Evolutionary conservation across 2,329 filamentous ascomycete species (phyloP).

Genomic region (Monilinia vaccinii-corymbosi): DNA sequence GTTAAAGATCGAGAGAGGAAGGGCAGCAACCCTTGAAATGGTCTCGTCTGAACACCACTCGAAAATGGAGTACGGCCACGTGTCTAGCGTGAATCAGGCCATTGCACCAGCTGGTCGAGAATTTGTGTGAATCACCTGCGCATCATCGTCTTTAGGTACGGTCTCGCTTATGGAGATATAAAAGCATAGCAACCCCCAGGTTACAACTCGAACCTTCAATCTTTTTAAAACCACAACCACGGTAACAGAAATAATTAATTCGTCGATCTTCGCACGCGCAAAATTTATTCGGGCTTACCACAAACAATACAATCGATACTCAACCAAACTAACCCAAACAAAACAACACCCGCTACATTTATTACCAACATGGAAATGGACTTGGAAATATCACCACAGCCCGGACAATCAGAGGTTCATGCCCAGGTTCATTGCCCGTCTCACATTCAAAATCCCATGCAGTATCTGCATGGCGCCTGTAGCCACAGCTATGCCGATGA

Average conservation of each 20-base stretch:
- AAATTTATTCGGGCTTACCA: not conserved
- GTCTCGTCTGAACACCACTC: not conserved
- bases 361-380: not conserved
- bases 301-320: not conserved
- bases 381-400: not conserved
- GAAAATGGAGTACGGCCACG: slow-evolving; percentile 5
- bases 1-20: not conserved
- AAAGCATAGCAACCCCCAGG: not conserved
- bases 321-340: not conserved
- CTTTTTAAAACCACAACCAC: not conserved
- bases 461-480: slow-evolving; percentile 5
- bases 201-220: not conserved
- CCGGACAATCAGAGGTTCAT: not conserved
- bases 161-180: slow-evolving; percentile 1
- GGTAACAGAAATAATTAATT: not conserved
- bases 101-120: not conserved
- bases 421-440: not conserved
- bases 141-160: not conserved
- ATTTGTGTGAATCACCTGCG: not conserved
- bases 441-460: not conserved
- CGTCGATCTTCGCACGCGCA: not conserved
- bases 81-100: slow-evolving; percentile 2
- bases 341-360: not conserved
- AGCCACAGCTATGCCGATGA: slow-evolving; percentile 5
- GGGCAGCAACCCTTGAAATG: not conserved